A percentile compares a stretch with the other conserved stretches of the same genome.
Evolutionary conservation across 495 filamentous ascomycete genomes (phyloP).

Genomic region (Pyrenopolyporus hunteri): DNA sequence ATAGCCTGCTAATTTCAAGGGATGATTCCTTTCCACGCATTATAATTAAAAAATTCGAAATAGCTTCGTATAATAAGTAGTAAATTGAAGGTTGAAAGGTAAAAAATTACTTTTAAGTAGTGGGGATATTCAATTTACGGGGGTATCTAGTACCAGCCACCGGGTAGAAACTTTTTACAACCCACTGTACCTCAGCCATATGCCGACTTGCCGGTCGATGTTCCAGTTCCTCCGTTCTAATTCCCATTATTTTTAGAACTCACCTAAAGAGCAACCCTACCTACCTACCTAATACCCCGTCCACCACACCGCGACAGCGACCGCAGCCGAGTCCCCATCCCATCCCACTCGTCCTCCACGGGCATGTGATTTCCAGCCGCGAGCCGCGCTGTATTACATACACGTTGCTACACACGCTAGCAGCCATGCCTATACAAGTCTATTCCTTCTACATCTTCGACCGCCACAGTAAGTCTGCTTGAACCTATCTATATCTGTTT

Average conservation of each 20-base stretch:
- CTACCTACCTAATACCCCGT: too few species aligned
- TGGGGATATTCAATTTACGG: too few species aligned
- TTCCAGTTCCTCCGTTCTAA: constrained; percentile 1
- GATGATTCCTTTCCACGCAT: too few species aligned
- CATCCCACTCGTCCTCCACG: constrained; percentile 7
- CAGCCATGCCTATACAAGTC: constrained; percentile 72
- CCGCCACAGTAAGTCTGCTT: constrained; percentile 76
- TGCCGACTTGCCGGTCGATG: constrained; percentile 31
- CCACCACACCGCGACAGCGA: too few species aligned
- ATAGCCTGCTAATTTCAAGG: too few species aligned
- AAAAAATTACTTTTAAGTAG: too few species aligned
- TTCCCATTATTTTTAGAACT: constrained; percentile 35
- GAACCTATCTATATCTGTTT: neutral
- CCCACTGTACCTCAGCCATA: neutral
- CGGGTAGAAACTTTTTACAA: too few species aligned
- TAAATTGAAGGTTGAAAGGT: too few species aligned
- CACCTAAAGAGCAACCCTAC: too few species aligned
- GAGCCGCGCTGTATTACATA: constrained; percentile 27
- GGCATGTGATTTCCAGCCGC: constrained; percentile 42
- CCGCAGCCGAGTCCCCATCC: neutral
- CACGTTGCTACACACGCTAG: constrained; percentile 3
- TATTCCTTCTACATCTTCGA: constrained; percentile 99
- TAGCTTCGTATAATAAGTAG: too few species aligned
- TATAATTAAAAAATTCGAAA: too few species aligned
- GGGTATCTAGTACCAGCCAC: too few species aligned